Percentiles rank a stretch among this genome's conserved stretches.
Conservation (phyloP, 108 stramenopile species). For the Pinguiococcus pyrenoidosus region DNA sequence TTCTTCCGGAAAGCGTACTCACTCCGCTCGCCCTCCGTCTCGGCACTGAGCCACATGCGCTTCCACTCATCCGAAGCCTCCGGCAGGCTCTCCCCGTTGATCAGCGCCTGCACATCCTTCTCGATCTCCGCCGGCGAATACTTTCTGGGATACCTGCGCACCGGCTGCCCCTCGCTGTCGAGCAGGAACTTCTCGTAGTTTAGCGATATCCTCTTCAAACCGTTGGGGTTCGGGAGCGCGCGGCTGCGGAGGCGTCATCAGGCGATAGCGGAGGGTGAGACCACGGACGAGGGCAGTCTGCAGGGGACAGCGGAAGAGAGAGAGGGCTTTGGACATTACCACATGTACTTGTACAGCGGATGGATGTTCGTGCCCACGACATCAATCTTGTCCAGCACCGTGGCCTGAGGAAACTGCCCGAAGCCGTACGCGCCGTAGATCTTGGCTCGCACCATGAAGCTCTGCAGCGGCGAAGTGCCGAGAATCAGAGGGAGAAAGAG, state of each 20-base stretch:
- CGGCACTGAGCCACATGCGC: slow-evolving; percentile 26
- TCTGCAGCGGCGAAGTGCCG: no score
- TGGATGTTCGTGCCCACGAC: slow-evolving; percentile 31
- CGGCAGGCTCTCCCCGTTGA: slow-evolving; percentile 21
- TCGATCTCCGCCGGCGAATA: slow-evolving; percentile 29
- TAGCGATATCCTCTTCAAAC: slow-evolving; percentile 29
- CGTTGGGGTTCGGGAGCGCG: slow-evolving; percentile 32
- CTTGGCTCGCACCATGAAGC: slow-evolving; percentile 32
- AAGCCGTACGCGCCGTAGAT: slow-evolving; percentile 37
- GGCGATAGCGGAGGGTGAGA: no score
- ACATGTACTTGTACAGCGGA: slow-evolving; percentile 23
- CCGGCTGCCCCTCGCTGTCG: slow-evolving; percentile 19
- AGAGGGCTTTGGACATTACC: background rate
- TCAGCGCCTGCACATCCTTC: slow-evolving; percentile 19
- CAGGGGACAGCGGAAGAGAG: no score
- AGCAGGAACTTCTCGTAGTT: slow-evolving; percentile 43
- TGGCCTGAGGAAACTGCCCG: slow-evolving; percentile 29
- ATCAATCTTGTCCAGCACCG: slow-evolving; percentile 41
- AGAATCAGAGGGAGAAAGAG: no score
- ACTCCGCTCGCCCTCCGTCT: slow-evolving; percentile 13
- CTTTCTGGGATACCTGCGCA: slow-evolving; percentile 31
- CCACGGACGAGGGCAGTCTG: no score
- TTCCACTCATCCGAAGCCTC: slow-evolving; percentile 1
- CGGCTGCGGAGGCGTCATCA: slow-evolving; percentile 6
- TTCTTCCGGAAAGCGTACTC: slow-evolving; percentile 38